Evolutionary conservation across 768 basidiomycete genomes (phyloP).

Genomic region (Leccinum subgranulosum): DNA sequence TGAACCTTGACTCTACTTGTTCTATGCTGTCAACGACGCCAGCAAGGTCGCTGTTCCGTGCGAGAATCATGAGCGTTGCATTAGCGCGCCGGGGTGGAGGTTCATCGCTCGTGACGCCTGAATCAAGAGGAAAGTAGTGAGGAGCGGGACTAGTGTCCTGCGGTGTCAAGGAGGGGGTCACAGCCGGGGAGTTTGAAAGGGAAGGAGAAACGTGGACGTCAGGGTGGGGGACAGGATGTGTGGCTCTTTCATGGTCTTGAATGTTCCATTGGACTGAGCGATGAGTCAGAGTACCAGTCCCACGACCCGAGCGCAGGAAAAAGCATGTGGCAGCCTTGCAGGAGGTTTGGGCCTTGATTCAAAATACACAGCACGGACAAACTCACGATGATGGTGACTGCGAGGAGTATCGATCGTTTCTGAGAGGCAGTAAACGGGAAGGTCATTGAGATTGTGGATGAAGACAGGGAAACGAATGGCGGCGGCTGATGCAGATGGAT

Average conservation of each 20-base stretch:
- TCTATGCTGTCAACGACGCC: slow-evolving; percentile 48
- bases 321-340: slow-evolving; percentile 21
- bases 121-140: slow-evolving; percentile 1
- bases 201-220: background rate
- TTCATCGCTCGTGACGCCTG: background rate
- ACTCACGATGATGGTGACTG: slow-evolving; percentile 26
- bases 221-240: background rate
- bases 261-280: slow-evolving; percentile 1
- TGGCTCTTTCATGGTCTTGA: background rate
- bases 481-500: background rate
- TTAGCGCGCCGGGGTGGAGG: slow-evolving; percentile 40
- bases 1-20: slow-evolving; percentile 57
- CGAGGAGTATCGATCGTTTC: slow-evolving; percentile 28
- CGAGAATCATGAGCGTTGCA: slow-evolving; percentile 57
- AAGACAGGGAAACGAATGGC: background rate
- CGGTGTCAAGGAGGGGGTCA: background rate
- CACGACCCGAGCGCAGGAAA: slow-evolving; percentile 12
- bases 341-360: background rate
- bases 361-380: too few species aligned
- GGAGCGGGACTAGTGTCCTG: background rate
- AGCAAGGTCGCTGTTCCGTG: slow-evolving; percentile 49
- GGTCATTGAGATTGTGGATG: slow-evolving; percentile 11
- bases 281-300: background rate
- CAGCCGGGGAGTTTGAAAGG: background rate
- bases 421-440: slow-evolving; percentile 28